These are phyloP conservation scores for Digitaria exilis DNA, from an alignment of 202 grass and related monocot genomes.

Conservation along the genomic window DNA sequence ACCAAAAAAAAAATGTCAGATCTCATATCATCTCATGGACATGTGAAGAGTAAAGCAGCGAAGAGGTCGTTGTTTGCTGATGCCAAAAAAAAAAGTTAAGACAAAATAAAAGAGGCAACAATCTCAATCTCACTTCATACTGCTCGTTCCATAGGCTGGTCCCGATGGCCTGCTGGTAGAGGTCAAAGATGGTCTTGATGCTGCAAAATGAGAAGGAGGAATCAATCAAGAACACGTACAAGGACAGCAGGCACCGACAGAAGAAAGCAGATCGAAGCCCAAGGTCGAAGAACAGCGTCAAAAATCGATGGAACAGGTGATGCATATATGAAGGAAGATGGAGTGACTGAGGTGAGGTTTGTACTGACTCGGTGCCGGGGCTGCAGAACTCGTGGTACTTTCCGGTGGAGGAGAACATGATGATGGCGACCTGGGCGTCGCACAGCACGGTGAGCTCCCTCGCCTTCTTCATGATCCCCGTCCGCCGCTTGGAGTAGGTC, in stretches of 20 bases:
- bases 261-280: too few relatives aligned
- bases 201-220: too few relatives aligned
- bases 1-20: too few relatives aligned
- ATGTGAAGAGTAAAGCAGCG: slow-evolving; percentile 14
- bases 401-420: slow-evolving; percentile 97
- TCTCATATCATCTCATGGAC: slow-evolving; percentile 16
- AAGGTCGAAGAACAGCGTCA: not conserved
- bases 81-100: not conserved
- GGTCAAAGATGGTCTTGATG: slow-evolving; percentile 84
- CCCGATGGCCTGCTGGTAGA: slow-evolving; percentile 77
- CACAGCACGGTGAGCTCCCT: slow-evolving; percentile 90
- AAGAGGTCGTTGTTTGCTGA: not conserved
- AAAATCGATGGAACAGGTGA: too few relatives aligned
- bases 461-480: slow-evolving; percentile 96
- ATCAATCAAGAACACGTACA: slow-evolving; percentile 3
- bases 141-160: slow-evolving; percentile 83
- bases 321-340: too few relatives aligned
- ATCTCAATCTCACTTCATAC: slow-evolving; percentile 74
- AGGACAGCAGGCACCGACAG: not conserved
- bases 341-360: too few relatives aligned
- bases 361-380: slow-evolving; percentile 64
- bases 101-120: not conserved
- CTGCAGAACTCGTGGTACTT: slow-evolving; percentile 98
- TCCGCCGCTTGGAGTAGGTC: slow-evolving; percentile 87
- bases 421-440: slow-evolving; percentile 90